phyloP scores from a whole-genome alignment of 192 early-diverging fungal genomes.

The Coemansia sp. region DNA sequence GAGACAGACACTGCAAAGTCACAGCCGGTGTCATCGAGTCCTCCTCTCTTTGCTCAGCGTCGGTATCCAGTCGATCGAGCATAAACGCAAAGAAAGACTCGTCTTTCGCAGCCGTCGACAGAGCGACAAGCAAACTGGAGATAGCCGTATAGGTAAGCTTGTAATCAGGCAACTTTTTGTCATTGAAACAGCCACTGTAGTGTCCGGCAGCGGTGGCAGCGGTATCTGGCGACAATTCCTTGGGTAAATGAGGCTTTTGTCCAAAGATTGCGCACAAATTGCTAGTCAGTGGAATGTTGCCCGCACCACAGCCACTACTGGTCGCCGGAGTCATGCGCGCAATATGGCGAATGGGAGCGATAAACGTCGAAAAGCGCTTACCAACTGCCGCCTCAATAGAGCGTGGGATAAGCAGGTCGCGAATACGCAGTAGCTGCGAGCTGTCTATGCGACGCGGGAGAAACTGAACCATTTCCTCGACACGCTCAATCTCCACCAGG shows the following conservation, averaged over 20 bases:
- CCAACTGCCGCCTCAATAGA: slow-evolving; percentile 36
- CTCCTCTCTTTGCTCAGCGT: background rate
- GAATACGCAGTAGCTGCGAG: slow-evolving; percentile 18
- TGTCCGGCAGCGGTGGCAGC: background rate
- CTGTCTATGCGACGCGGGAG: slow-evolving; percentile 33
- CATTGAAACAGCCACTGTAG: background rate
- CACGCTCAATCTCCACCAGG: slow-evolving; percentile 26
- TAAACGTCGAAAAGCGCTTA: slow-evolving; percentile 30
- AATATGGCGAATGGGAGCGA: slow-evolving; percentile 21
- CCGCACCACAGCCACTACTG: background rate
- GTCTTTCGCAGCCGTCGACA: slow-evolving; percentile 38
- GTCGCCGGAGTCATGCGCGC: background rate
- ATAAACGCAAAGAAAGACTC: slow-evolving; percentile 37
- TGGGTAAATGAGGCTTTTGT: background rate
- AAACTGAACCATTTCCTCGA: slow-evolving; percentile 44
- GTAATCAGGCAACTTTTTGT: slow-evolving; percentile 18
- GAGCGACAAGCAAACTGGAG: slow-evolving; percentile 30
- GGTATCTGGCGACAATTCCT: background rate
- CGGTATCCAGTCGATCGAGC: slow-evolving; percentile 11
- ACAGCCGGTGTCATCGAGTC: background rate
- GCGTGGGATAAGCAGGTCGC: slow-evolving; percentile 32
- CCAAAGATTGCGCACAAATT: slow-evolving; percentile 46
- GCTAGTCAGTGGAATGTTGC: slow-evolving; percentile 44
- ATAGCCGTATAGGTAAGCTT: slow-evolving; percentile 41
- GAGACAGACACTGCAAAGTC: background rate